Conservation (phyloP, 2,329 filamentous ascomycete genomes). For the Calonectria montana region DNA sequence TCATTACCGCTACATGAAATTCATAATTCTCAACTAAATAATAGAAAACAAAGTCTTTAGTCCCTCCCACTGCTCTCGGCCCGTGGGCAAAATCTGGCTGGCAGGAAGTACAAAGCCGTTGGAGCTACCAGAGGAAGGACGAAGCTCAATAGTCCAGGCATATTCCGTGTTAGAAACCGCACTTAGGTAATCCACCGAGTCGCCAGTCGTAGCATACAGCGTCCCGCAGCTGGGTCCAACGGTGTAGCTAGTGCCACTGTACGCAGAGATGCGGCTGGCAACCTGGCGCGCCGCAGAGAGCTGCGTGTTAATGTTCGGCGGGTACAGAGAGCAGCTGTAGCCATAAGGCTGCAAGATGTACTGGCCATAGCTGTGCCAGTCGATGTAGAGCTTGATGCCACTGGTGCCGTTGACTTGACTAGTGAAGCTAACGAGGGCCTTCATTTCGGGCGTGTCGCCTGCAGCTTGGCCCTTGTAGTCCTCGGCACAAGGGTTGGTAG, state of each 20-base stretch:
- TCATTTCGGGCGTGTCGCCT: slow-evolving; percentile 63
- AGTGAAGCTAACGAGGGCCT: slow-evolving; percentile 53
- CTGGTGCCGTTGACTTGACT: slow-evolving; percentile 40
- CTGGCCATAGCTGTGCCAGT: slow-evolving; percentile 74
- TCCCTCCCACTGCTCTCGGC: slow-evolving; percentile 30
- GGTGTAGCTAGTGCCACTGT: slow-evolving; percentile 33
- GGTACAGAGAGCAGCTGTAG: slow-evolving; percentile 61
- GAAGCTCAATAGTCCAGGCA: slow-evolving; percentile 55
- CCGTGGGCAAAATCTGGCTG: slow-evolving; percentile 53
- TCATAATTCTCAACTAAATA: slow-evolving; percentile 1
- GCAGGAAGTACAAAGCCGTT: slow-evolving; percentile 57
- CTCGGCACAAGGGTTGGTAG: slow-evolving; percentile 62
- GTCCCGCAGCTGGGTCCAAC: slow-evolving; percentile 67
- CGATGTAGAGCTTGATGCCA: slow-evolving; percentile 71
- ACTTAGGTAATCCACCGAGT: slow-evolving; percentile 57
- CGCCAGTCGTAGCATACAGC: slow-evolving; percentile 67
- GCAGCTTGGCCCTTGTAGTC: slow-evolving; percentile 58
- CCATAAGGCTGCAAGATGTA: slow-evolving; percentile 69
- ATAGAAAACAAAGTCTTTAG: slow-evolving; percentile 21
- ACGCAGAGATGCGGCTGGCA: slow-evolving; percentile 19
- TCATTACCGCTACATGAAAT: too few relatives aligned
- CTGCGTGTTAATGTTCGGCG: slow-evolving; percentile 59
- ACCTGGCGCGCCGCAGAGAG: slow-evolving; percentile 53
- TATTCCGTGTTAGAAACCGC: slow-evolving; percentile 56
- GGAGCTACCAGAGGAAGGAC: slow-evolving; percentile 43